Evolutionary conservation across 306 rosid genomes (phyloP).

Genomic region (Sindora glabra): DNA sequence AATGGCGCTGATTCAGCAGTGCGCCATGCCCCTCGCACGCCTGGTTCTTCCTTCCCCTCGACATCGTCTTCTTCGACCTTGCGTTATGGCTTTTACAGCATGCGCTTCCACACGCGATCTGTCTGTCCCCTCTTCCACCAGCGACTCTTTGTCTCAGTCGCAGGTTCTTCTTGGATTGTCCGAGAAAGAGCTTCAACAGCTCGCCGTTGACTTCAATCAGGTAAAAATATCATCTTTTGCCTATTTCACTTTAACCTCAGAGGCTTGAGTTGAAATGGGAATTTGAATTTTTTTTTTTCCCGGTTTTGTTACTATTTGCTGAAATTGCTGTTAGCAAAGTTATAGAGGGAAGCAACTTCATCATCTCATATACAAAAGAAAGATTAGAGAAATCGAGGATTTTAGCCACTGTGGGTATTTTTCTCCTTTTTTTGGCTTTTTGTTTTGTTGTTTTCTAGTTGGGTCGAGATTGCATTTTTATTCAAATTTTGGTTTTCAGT

Average conservation of each 20-base stretch:
- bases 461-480: not conserved
- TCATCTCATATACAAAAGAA: slow-evolving; percentile 82
- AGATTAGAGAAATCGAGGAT: slow-evolving; percentile 68
- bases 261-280: not conserved
- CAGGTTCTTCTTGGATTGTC: slow-evolving; percentile 81
- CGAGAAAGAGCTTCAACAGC: slow-evolving; percentile 68
- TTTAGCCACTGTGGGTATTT: slow-evolving; percentile 50
- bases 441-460: not conserved
- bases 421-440: not conserved
- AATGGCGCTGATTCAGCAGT: slow-evolving; percentile 60
- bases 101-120: slow-evolving; percentile 18
- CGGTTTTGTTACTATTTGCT: not conserved
- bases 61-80: slow-evolving; percentile 26
- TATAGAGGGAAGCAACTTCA: slow-evolving; percentile 88
- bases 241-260: not conserved
- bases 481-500: slow-evolving; percentile 30
- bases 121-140: slow-evolving; percentile 21
- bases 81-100: slow-evolving; percentile 12
- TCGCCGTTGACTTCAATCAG: slow-evolving; percentile 67
- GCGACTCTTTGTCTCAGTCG: slow-evolving; percentile 26
- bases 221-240: slow-evolving; percentile 24
- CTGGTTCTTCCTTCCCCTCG: slow-evolving; percentile 23
- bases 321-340: slow-evolving; percentile 40
- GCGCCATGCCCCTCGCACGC: slow-evolving; percentile 57
- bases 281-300: not conserved